A percentile compares a stretch with the other conserved stretches of the same genome.
Evolutionary conservation across 2,329 filamentous ascomycete genomes (phyloP).

Genomic region (Colletotrichum echinochloae): DNA sequence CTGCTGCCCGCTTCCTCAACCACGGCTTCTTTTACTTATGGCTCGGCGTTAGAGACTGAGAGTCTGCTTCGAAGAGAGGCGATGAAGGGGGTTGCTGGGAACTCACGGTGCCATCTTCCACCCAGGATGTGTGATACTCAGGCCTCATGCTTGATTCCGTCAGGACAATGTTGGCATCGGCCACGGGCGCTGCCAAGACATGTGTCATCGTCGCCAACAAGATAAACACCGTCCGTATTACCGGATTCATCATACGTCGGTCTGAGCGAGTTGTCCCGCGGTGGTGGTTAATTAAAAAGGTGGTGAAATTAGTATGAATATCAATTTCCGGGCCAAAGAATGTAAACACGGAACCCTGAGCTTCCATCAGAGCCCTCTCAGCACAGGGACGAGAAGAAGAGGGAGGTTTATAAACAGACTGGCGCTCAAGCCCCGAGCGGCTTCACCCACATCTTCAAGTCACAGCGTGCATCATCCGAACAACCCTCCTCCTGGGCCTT

Average conservation of each 20-base stretch:
- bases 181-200: background rate
- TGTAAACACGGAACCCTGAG: too few species aligned
- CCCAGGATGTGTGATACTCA: slow-evolving; percentile 11
- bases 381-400: background rate
- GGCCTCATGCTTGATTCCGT: background rate
- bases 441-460: background rate
- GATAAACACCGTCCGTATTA: background rate
- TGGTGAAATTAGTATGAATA: background rate
- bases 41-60: background rate
- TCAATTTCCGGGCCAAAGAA: background rate
- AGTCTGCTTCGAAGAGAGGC: background rate
- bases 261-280: background rate
- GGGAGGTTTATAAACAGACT: background rate
- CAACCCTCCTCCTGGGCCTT: background rate
- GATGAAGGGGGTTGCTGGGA: background rate
- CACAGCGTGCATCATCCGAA: slow-evolving; percentile 16
- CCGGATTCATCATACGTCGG: background rate
- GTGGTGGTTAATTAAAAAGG: background rate
- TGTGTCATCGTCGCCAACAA: background rate
- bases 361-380: background rate
- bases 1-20: background rate
- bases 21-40: background rate
- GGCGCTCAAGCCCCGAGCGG: background rate
- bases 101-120: background rate
- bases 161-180: background rate